phyloP scores from a whole-genome alignment of 192 early-diverging fungal species.

The Linnemannia exigua region DNA sequence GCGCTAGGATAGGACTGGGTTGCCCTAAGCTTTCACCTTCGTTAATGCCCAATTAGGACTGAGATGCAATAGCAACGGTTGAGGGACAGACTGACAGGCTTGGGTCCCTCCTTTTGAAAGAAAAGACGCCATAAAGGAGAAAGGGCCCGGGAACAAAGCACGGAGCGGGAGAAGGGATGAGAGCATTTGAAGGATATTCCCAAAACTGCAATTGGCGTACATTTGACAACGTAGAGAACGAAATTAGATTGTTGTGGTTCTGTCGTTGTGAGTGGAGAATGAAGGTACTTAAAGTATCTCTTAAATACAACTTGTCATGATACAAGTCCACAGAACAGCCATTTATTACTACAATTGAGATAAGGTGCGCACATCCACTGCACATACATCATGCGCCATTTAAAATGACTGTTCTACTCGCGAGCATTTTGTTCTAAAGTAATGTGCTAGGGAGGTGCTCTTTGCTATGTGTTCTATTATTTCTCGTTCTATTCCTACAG shows the following conservation, averaged over 20 bases:
- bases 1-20: not conserved
- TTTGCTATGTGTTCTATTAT: not conserved
- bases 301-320: not conserved
- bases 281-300: not conserved
- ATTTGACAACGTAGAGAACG: not conserved
- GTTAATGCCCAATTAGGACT: not conserved
- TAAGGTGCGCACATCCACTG: not conserved
- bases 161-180: not conserved
- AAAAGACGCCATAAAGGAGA: not conserved
- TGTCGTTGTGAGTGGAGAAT: not conserved
- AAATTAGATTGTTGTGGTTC: not conserved
- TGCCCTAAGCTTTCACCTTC: too few species aligned
- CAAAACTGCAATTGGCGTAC: constrained; percentile 4
- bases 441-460: not conserved
- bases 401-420: not conserved
- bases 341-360: not conserved
- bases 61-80: not conserved
- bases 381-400: not conserved
- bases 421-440: not conserved
- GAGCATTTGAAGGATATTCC: not conserved
- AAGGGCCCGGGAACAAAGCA: not conserved
- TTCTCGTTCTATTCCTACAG: not conserved
- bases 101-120: not conserved
- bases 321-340: too few species aligned
- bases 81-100: not conserved